Evolutionary conservation across 768 basidiomycete species (phyloP).

Genomic region (Leccinum subgranulosum): DNA sequence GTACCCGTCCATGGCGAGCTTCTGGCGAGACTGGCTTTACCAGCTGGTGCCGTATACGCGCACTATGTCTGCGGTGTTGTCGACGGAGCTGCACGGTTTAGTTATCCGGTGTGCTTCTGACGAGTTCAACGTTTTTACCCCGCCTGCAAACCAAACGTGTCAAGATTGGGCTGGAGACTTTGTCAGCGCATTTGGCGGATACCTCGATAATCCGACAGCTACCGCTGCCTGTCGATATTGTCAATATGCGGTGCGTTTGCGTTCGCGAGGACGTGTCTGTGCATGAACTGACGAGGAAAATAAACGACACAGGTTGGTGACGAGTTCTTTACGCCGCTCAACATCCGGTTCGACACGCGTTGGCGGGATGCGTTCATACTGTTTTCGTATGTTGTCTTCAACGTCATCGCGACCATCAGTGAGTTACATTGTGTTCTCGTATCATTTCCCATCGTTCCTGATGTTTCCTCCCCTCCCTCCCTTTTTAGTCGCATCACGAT

Average conservation of each 20-base stretch:
- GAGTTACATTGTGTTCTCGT: constrained; percentile 10
- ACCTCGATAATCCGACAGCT: constrained; percentile 64
- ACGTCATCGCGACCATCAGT: constrained; percentile 58
- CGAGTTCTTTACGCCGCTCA: constrained; percentile 65
- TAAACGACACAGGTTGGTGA: constrained; percentile 47
- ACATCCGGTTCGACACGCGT: constrained; percentile 56
- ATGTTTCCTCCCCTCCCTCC: background rate
- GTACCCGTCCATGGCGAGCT: constrained; percentile 54
- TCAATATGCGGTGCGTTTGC: constrained; percentile 43
- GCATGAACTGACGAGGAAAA: background rate
- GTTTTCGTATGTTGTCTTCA: constrained; percentile 69
- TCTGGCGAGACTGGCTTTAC: constrained; percentile 82
- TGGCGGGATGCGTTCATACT: constrained; percentile 72
- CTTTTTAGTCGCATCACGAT: constrained; percentile 58
- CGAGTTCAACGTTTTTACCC: constrained; percentile 71
- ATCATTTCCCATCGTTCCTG: background rate
- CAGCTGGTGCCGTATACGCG: constrained; percentile 69
- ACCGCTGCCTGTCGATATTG: constrained; percentile 70
- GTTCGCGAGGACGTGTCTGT: background rate
- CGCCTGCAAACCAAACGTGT: constrained; percentile 76
- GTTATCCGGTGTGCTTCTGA: constrained; percentile 57
- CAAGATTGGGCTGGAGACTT: constrained; percentile 67
- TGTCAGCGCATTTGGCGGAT: constrained; percentile 60
- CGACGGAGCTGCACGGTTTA: constrained; percentile 75
- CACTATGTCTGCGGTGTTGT: constrained; percentile 65